phyloP scores from a whole-genome alignment of 192 early-diverging fungal genomes.

The Chytriomyces sp. region DNA sequence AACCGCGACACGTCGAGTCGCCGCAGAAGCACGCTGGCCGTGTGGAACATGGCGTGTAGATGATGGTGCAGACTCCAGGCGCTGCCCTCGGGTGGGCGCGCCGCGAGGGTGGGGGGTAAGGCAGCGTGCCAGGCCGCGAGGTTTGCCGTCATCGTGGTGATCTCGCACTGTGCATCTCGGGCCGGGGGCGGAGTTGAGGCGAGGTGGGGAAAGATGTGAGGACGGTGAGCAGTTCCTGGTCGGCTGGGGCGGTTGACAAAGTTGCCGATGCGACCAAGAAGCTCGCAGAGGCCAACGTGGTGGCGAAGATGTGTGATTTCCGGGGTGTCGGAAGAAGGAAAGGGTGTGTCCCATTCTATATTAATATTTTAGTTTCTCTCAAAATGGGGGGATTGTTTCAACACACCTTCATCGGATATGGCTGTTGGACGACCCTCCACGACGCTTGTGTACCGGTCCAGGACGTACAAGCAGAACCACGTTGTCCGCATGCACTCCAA shows the following conservation, averaged over 20 bases:
- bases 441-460: slow-evolving; percentile 50
- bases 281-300: slow-evolving; percentile 52
- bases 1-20: slow-evolving; percentile 41
- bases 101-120: slow-evolving; percentile 32
- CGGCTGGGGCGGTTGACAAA: slow-evolving; percentile 45
- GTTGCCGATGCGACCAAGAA: slow-evolving; percentile 50
- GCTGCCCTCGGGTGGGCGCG: slow-evolving; percentile 17
- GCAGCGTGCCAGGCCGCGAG: slow-evolving; percentile 33
- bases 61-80: slow-evolving; percentile 53
- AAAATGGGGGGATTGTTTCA: not conserved
- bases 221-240: not conserved
- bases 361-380: not conserved
- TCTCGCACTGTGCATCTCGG: slow-evolving; percentile 21
- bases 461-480: slow-evolving; percentile 53
- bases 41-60: slow-evolving; percentile 47
- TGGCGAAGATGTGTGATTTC: slow-evolving; percentile 36
- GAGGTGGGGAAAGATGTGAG: slow-evolving; percentile 2
- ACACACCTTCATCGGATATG: slow-evolving; percentile 51
- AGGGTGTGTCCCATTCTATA: slow-evolving; percentile 54
- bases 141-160: slow-evolving; percentile 36
- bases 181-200: not conserved
- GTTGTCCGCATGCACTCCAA: slow-evolving; percentile 51
- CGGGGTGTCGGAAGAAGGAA: slow-evolving; percentile 30
- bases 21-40: slow-evolving; percentile 43
- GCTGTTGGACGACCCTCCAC: slow-evolving; percentile 52